phyloP scores from a whole-genome alignment of 176 grass and related monocot species.

The Aegilops speltoides region DNA sequence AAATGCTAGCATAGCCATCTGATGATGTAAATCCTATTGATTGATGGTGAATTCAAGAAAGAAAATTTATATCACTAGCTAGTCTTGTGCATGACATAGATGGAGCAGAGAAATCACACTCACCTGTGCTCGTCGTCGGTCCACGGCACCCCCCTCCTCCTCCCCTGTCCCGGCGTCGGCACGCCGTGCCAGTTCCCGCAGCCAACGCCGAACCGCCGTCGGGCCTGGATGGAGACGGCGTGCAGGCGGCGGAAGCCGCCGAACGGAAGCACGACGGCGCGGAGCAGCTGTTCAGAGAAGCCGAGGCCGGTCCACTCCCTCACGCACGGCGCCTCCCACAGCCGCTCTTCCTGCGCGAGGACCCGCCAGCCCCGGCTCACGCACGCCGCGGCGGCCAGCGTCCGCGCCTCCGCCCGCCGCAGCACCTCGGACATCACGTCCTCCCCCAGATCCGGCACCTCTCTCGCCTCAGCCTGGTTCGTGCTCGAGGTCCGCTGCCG shows the following conservation, averaged over 20 bases:
- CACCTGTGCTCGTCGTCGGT: slow-evolving; percentile 88
- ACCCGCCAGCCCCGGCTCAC: slow-evolving; percentile 55
- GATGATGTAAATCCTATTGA: slow-evolving; percentile 25
- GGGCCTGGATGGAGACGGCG: slow-evolving; percentile 30
- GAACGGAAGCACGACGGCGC: slow-evolving; percentile 36
- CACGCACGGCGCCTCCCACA: slow-evolving; percentile 62
- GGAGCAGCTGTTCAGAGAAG: slow-evolving; percentile 41
- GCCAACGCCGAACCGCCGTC: not conserved
- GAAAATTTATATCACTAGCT: not conserved
- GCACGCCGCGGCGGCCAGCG: slow-evolving; percentile 53
- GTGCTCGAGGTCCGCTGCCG: too few relatives aligned
- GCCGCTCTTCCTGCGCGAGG: slow-evolving; percentile 60
- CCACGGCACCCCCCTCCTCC: slow-evolving; percentile 95
- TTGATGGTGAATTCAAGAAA: slow-evolving; percentile 24
- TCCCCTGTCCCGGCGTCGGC: slow-evolving; percentile 65
- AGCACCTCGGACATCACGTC: slow-evolving; percentile 64
- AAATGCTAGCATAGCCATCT: not conserved
- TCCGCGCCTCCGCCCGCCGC: slow-evolving; percentile 49
- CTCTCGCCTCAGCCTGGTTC: not conserved
- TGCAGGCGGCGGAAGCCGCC: slow-evolving; percentile 66
- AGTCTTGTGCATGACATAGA: slow-evolving; percentile 15
- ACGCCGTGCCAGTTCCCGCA: slow-evolving; percentile 47
- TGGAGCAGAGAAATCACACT: slow-evolving; percentile 39
- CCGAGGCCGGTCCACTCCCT: slow-evolving; percentile 43
- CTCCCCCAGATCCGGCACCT: slow-evolving; percentile 59